Conservation (phyloP, 202 grass and related monocot species). For the Bolboschoenoplectus hybrid region DNA sequence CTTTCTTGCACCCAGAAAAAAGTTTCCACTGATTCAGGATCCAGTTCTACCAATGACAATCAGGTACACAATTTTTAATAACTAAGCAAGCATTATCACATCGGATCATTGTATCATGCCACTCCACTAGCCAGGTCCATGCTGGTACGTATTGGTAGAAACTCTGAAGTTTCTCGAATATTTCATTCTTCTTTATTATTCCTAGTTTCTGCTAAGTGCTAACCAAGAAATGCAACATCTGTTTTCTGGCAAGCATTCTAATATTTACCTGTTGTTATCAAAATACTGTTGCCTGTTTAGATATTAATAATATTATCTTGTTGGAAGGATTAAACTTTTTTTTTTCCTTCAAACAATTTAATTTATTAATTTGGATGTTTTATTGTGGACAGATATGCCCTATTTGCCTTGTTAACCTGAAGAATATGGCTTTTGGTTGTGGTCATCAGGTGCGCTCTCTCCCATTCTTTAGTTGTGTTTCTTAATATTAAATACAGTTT, state of each 20-base stretch:
- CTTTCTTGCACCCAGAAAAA: slow-evolving; percentile 43
- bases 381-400: slow-evolving; percentile 39
- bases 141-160: background rate
- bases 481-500: background rate
- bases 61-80: slow-evolving; percentile 46
- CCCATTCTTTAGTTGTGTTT: slow-evolving; percentile 8
- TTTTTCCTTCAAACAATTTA: background rate
- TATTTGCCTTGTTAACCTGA: slow-evolving; percentile 41
- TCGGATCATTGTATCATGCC: background rate
- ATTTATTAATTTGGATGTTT: slow-evolving; percentile 7
- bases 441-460: slow-evolving; percentile 42
- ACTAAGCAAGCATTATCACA: background rate
- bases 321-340: background rate
- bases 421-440: slow-evolving; percentile 47
- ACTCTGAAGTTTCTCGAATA: background rate
- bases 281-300: background rate
- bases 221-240: background rate
- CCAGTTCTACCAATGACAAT: slow-evolving; percentile 63
- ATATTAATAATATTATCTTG: slow-evolving; percentile 20
- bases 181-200: background rate
- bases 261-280: background rate
- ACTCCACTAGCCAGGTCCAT: background rate
- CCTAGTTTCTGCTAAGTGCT: background rate
- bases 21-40: slow-evolving; percentile 38
- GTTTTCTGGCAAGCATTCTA: background rate